Conservation (phyloP, 352 stramenopile species). For the Phytophthora macrochlamydospora region DNA sequence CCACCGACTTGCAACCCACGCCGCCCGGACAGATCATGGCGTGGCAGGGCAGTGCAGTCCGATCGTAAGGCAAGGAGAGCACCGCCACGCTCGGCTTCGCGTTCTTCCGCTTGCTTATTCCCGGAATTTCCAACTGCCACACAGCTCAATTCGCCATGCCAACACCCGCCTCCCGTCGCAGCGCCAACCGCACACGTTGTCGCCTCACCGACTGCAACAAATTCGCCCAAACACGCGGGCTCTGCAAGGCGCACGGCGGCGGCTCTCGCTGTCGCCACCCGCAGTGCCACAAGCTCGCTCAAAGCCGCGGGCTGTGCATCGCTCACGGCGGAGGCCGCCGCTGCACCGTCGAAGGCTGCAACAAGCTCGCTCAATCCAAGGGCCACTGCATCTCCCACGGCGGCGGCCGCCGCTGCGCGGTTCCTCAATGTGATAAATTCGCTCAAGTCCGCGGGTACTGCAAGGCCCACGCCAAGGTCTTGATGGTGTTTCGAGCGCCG, state of each 20-base stretch:
- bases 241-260: constrained; percentile 86
- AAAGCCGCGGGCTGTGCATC: constrained; percentile 75
- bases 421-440: constrained; percentile 81
- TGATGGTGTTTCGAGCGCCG: constrained; percentile 35
- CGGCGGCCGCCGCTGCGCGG: constrained; percentile 66
- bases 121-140: constrained; percentile 3
- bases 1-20: constrained; percentile 19
- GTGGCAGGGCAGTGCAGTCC: constrained; percentile 21
- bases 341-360: constrained; percentile 68
- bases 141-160: constrained; percentile 23
- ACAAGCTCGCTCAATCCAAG: constrained; percentile 76
- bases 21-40: constrained; percentile 17
- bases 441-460: constrained; percentile 81
- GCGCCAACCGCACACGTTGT: constrained; percentile 64
- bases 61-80: constrained; percentile 22
- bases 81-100: not conserved
- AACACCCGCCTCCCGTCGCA: constrained; percentile 41
- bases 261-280: constrained; percentile 78
- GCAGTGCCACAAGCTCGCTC: constrained; percentile 77
- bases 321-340: constrained; percentile 71
- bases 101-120: constrained; percentile 14
- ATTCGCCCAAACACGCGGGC: constrained; percentile 75
- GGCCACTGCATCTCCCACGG: constrained; percentile 82
- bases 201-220: constrained; percentile 73
- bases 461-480: constrained; percentile 79